A percentile compares a stretch with the other conserved stretches of the same genome.
These are phyloP conservation scores for Cenchrus fungigraminus DNA, from an alignment of 176 grass and related monocot genomes.

Conservation along the genomic window DNA sequence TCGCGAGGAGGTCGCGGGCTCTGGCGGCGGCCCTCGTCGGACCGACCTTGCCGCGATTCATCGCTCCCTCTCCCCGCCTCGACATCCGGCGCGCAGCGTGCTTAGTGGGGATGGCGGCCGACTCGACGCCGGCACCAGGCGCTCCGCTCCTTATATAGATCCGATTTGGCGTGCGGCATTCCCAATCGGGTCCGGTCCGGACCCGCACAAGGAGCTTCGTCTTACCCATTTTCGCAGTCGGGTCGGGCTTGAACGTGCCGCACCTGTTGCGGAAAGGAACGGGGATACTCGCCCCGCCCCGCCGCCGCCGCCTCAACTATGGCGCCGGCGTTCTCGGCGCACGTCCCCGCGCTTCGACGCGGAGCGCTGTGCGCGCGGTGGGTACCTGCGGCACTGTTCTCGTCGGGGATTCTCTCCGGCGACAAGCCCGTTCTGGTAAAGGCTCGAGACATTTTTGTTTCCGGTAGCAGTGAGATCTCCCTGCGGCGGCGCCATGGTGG, in stretches of 20 bases:
- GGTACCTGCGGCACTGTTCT: conserved; percentile 39
- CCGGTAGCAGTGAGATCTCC: conserved; percentile 30
- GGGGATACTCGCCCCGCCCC: conserved; percentile 5
- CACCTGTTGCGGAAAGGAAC: conserved; percentile 9
- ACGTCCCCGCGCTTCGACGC: conserved; percentile 30
- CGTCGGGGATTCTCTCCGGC: conserved; percentile 58
- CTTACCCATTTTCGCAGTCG: background rate
- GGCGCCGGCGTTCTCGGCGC: conserved; percentile 41
- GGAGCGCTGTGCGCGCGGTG: conserved; percentile 21
- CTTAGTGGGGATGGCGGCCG: background rate
- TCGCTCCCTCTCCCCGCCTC: conserved; percentile 18
- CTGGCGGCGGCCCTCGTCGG: background rate
- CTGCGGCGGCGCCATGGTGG: background rate
- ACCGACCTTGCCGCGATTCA: background rate
- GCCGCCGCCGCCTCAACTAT: conserved; percentile 38
- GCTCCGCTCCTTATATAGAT: background rate
- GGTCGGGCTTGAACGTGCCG: background rate
- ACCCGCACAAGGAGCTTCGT: background rate
- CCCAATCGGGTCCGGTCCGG: conserved; percentile 3
- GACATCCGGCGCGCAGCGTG: background rate
- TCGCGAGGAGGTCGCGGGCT: background rate
- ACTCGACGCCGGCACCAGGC: conserved; percentile 12
- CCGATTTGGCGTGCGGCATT: background rate
- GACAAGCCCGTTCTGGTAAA: conserved; percentile 77
- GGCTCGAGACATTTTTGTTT: background rate